Percentiles rank a stretch among this genome's conserved stretches.
These are phyloP conservation scores for Sanghuangporus weigelae DNA, from an alignment of 1,284 basidiomycete species.

Conservation along the genomic window DNA sequence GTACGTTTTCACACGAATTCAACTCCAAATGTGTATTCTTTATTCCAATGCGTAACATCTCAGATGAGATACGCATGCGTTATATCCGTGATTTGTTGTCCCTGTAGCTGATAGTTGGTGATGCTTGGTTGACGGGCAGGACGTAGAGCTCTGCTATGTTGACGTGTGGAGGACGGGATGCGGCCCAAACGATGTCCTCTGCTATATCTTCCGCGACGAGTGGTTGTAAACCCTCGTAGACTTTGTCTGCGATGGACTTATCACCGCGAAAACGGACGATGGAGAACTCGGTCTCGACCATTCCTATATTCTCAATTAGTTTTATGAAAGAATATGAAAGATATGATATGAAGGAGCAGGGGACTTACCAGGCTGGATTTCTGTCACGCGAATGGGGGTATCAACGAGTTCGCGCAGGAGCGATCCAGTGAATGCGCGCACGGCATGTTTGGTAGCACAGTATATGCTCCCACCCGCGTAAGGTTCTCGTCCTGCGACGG, in stretches of 20 bases:
- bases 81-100: background rate
- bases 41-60: background rate
- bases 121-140: slow-evolving; percentile 79
- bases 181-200: slow-evolving; percentile 97
- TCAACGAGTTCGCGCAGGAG: slow-evolving; percentile 85
- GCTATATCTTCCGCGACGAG: slow-evolving; percentile 78
- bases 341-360: background rate
- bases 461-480: slow-evolving; percentile 86
- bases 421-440: slow-evolving; percentile 82
- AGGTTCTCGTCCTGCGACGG: slow-evolving; percentile 86
- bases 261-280: slow-evolving; percentile 86
- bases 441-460: slow-evolving; percentile 85
- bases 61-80: background rate
- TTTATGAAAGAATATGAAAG: background rate
- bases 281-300: slow-evolving; percentile 94
- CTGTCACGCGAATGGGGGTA: slow-evolving; percentile 87
- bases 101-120: slow-evolving; percentile 54
- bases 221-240: slow-evolving; percentile 85
- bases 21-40: background rate
- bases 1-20: background rate
- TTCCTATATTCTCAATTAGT: slow-evolving; percentile 38
- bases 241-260: slow-evolving; percentile 71
- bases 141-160: slow-evolving; percentile 80
- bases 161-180: slow-evolving; percentile 80
- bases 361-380: slow-evolving; percentile 76